Evolutionary conservation across 164 flowering plant species (phyloP).

Genomic region (Saururus chinensis): DNA sequence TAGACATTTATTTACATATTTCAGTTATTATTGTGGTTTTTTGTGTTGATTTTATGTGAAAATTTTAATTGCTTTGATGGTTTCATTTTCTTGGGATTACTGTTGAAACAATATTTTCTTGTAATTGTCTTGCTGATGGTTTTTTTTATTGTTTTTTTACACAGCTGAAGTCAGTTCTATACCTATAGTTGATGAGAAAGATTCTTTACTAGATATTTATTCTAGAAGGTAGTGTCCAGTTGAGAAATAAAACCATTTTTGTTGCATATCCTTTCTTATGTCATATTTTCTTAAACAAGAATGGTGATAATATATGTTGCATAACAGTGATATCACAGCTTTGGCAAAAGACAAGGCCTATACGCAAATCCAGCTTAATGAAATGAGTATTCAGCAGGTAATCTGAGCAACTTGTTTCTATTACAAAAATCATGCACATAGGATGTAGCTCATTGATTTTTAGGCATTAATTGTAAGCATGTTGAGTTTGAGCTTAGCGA

Average conservation of each 20-base stretch:
- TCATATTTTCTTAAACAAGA: not conserved
- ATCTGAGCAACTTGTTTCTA: not conserved
- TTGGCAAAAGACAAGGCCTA: constrained; percentile 61
- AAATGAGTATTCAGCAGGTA: constrained; percentile 61
- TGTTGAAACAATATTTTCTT: not conserved
- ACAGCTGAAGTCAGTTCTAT: constrained; percentile 89
- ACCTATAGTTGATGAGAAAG: constrained; percentile 87
- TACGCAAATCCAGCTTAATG: constrained; percentile 49
- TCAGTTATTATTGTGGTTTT: too few relatives aligned
- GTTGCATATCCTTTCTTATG: not conserved
- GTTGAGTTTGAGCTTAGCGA: not conserved
- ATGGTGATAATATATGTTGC: not conserved
- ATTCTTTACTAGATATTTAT: constrained; percentile 74
- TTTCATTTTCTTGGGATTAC: not conserved
- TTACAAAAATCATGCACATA: not conserved
- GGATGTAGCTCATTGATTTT: not conserved
- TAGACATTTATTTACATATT: too few relatives aligned
- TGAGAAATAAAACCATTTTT: not conserved
- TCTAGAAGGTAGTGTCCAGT: constrained; percentile 55
- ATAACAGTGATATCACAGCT: constrained; percentile 43
- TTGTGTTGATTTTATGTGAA: too few relatives aligned
- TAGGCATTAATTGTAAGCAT: too few relatives aligned
- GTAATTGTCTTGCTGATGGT: not conserved
- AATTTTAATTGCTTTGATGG: not conserved
- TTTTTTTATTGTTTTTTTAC: constrained; percentile 5